Percentiles rank a stretch among this genome's conserved stretches.
phyloP scores from a whole-genome alignment of 352 stramenopile species.

The Phytophthora ohioensis region DNA sequence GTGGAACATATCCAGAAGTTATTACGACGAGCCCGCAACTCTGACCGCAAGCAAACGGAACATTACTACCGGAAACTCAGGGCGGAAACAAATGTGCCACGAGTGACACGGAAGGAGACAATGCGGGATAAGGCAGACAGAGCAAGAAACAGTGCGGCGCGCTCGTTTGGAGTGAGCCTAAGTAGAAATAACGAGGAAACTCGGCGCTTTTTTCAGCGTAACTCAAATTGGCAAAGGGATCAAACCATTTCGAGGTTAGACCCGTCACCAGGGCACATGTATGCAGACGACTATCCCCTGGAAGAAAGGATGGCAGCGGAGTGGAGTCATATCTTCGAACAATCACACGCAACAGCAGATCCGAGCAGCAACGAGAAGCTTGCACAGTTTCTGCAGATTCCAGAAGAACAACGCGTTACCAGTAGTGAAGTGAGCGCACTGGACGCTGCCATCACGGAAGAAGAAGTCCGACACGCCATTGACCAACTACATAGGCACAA shows the following conservation, averaged over 20 bases:
- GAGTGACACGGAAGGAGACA: no score
- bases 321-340: background rate
- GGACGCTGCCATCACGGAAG: background rate
- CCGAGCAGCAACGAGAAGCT: background rate
- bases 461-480: background rate
- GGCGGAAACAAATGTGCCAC: no score
- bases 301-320: background rate
- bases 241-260: background rate
- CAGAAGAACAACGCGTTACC: background rate
- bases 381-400: background rate
- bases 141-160: no score
- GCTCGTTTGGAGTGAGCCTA: no score
- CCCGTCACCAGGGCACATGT: background rate
- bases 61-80: no score
- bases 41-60: no score
- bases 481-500: background rate
- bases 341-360: background rate
- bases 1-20: background rate
- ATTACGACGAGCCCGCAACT: no score
- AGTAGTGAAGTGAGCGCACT: background rate
- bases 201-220: background rate
- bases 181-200: no score
- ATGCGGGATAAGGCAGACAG: no score
- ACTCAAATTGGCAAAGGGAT: background rate
- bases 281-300: background rate